phyloP scores from a whole-genome alignment of 139 green algal genomes.

The Micractinium sp. region DNA sequence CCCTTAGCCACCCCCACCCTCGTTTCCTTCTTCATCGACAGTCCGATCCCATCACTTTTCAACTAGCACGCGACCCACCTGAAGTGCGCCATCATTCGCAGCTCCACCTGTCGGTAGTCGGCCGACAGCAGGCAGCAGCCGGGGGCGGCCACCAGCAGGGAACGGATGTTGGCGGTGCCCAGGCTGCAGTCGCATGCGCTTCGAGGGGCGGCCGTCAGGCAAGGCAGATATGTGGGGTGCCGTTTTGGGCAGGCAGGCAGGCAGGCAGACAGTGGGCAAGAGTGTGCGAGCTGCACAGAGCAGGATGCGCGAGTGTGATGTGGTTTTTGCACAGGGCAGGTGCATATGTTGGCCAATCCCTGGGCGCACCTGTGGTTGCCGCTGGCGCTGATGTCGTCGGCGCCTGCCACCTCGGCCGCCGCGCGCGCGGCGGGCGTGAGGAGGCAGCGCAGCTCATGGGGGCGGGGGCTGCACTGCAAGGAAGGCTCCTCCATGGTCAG shows the following conservation, averaged over 20 bases:
- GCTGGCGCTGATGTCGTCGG: not conserved
- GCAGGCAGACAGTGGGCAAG: too few species aligned
- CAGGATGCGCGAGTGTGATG: not conserved
- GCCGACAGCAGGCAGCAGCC: conserved; percentile 48
- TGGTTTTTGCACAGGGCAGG: too few species aligned
- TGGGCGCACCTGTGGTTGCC: not conserved
- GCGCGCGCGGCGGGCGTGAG: not conserved
- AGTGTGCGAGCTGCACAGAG: too few species aligned
- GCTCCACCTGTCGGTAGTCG: conserved; percentile 91
- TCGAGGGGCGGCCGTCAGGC: too few species aligned
- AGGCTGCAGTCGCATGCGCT: not conserved
- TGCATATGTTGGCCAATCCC: not conserved
- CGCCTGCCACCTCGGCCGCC: not conserved
- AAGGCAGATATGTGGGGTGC: too few species aligned
- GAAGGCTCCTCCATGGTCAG: conserved; percentile 83
- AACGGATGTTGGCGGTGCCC: conserved; percentile 9
- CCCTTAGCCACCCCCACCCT: too few species aligned
- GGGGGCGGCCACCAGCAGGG: not conserved
- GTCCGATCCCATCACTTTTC: too few species aligned
- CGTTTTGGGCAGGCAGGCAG: too few species aligned
- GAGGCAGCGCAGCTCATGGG: conserved; percentile 35
- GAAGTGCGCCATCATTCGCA: conserved; percentile 93
- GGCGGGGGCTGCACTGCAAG: conserved; percentile 70
- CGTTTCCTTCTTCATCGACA: too few species aligned
- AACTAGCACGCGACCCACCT: conserved; percentile 34